Evolutionary conservation across 257 asterid genomes (phyloP).

Genomic region (Paulownia fortunei): DNA sequence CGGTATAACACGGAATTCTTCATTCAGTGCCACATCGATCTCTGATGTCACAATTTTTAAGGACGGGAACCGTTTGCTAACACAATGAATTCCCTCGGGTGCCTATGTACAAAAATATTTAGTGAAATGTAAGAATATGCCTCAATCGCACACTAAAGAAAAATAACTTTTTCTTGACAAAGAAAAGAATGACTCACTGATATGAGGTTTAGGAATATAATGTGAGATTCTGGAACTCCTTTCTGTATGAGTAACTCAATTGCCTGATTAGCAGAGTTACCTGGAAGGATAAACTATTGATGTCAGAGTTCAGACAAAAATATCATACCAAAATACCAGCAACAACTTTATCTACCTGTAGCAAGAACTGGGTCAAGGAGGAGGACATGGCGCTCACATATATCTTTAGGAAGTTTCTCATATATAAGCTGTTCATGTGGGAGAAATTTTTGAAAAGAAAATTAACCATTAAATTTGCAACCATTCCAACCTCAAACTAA

Average conservation of each 20-base stretch:
- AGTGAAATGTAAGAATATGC: slow-evolving; percentile 18
- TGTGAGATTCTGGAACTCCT: slow-evolving; percentile 98
- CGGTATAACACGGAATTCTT: slow-evolving; percentile 77
- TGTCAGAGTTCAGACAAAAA: background rate
- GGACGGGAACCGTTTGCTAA: slow-evolving; percentile 84
- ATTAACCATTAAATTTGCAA: background rate
- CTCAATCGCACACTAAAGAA: background rate
- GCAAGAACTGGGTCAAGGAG: slow-evolving; percentile 99
- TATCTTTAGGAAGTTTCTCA: slow-evolving; percentile 95
- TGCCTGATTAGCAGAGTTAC: slow-evolving; percentile 99
- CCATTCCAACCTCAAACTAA: slow-evolving; percentile 19
- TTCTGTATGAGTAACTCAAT: slow-evolving; percentile 89
- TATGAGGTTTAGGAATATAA: slow-evolving; percentile 92
- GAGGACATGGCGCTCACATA: slow-evolving; percentile 91
- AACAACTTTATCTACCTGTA: slow-evolving; percentile 61
- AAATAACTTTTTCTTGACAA: background rate
- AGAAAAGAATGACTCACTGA: slow-evolving; percentile 66
- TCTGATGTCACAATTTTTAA: slow-evolving; percentile 93
- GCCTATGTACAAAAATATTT: slow-evolving; percentile 52
- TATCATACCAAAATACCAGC: background rate
- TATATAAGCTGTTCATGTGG: slow-evolving; percentile 77
- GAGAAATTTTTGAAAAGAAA: slow-evolving; percentile 9
- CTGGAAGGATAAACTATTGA: slow-evolving; percentile 45
- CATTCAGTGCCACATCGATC: slow-evolving; percentile 75
- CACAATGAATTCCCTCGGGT: slow-evolving; percentile 95